Percentiles rank a stretch among this genome's conserved stretches.
Evolutionary conservation across 1,284 basidiomycete species (phyloP).

Genomic region (Grifola frondosa): DNA sequence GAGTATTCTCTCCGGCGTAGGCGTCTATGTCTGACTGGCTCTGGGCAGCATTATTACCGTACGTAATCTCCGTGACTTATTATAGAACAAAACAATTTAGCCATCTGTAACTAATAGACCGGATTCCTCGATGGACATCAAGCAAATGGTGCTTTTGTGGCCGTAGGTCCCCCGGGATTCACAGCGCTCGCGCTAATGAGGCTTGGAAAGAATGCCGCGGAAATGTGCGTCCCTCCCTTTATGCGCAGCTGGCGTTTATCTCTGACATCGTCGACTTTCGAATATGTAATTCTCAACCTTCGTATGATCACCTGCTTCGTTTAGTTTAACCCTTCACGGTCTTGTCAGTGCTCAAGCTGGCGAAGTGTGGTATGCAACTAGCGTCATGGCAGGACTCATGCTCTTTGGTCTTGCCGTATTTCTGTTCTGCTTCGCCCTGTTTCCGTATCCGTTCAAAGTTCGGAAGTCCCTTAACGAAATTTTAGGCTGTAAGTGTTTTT

Average conservation of each 20-base stretch:
- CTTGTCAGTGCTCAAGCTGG: constrained; percentile 43
- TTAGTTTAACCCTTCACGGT: constrained; percentile 37
- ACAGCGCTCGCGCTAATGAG: constrained; percentile 48
- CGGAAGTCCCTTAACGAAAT: constrained; percentile 48
- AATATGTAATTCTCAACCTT: neutral
- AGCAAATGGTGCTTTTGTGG: constrained; percentile 50
- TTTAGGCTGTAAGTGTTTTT: constrained; percentile 42
- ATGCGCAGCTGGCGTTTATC: neutral
- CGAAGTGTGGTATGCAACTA: constrained; percentile 47
- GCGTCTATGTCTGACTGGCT: constrained; percentile 9
- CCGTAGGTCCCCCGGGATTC: constrained; percentile 48
- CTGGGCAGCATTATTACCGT: constrained; percentile 43
- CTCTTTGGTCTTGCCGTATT: constrained; percentile 49
- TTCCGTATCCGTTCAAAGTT: constrained; percentile 51
- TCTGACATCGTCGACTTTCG: constrained; percentile 7
- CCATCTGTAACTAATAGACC: constrained; percentile 36
- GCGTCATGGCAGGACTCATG: constrained; percentile 40
- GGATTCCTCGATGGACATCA: constrained; percentile 51
- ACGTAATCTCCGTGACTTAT: constrained; percentile 9
- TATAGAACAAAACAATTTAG: neutral
- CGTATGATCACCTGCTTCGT: constrained; percentile 5
- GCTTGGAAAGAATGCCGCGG: constrained; percentile 38
- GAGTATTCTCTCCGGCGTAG: constrained; percentile 15
- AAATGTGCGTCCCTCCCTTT: constrained; percentile 35
- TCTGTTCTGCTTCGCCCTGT: constrained; percentile 44